Percentiles rank a stretch among this genome's conserved stretches.
phyloP scores from a whole-genome alignment of 345 rosid species.

The Microthlaspi erraticum region DNA sequence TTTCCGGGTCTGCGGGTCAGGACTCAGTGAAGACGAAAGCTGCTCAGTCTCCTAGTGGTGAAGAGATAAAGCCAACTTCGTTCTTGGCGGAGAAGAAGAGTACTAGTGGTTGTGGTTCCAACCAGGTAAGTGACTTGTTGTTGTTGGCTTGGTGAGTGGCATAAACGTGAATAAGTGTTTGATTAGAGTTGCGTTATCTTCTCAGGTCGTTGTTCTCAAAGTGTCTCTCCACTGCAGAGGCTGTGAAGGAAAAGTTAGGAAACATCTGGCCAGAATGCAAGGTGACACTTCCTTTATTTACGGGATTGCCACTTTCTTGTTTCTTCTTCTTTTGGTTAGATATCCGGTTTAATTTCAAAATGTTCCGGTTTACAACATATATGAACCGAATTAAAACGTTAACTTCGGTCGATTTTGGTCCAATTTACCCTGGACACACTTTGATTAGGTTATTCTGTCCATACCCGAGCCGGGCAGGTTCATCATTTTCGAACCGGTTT shows the following conservation, averaged over 20 bases:
- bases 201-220: conserved; percentile 79
- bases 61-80: background rate
- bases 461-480: background rate
- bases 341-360: background rate
- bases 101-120: conserved; percentile 28
- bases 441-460: conserved; percentile 6
- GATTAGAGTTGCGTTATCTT: conserved; percentile 3
- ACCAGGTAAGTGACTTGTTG: conserved; percentile 39
- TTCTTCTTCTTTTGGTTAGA: background rate
- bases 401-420: background rate
- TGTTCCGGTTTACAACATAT: background rate
- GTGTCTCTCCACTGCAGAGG: conserved; percentile 96
- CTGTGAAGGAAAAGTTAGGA: conserved; percentile 86
- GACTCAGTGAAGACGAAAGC: conserved; percentile 46
- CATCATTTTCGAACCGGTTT: background rate
- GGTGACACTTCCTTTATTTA: conserved; percentile 49
- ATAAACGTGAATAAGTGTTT: conserved; percentile 24
- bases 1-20: conserved; percentile 51
- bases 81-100: conserved; percentile 3
- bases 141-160: conserved; percentile 26
- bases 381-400: background rate
- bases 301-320: conserved; percentile 13
- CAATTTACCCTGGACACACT: background rate
- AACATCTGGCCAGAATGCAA: conserved; percentile 89
- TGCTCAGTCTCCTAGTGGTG: conserved; percentile 2